Evolutionary conservation across 305 asterid species (phyloP).

Genomic region (Stenogyne calaminthoides): DNA sequence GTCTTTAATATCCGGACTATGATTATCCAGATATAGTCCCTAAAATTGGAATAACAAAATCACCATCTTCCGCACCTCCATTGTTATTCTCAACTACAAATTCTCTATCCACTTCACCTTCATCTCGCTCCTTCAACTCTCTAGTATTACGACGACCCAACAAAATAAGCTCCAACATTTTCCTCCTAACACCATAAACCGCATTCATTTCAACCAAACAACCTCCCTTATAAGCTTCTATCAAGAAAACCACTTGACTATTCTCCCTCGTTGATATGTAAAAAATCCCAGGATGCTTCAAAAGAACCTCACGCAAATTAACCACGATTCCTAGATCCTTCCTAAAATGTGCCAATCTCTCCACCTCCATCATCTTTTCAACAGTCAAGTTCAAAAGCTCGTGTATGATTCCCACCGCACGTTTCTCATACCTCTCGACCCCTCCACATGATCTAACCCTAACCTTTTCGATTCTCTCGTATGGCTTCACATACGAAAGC

Average conservation of each 20-base stretch:
- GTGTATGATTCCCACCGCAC: slow-evolving; percentile 80
- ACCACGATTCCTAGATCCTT: slow-evolving; percentile 82
- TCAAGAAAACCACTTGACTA: slow-evolving; percentile 57
- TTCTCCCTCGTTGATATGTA: slow-evolving; percentile 69
- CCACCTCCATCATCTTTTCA: slow-evolving; percentile 80
- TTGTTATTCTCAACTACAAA: slow-evolving; percentile 21
- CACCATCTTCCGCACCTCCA: slow-evolving; percentile 42
- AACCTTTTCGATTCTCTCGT: slow-evolving; percentile 57
- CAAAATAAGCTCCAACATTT: slow-evolving; percentile 64
- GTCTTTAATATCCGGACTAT: not conserved
- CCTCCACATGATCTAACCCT: slow-evolving; percentile 56
- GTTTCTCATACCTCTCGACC: slow-evolving; percentile 72
- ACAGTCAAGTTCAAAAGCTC: slow-evolving; percentile 82
- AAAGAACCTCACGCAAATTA: slow-evolving; percentile 73
- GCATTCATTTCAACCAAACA: slow-evolving; percentile 53
- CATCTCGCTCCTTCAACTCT: slow-evolving; percentile 37
- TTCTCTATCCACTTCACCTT: slow-evolving; percentile 27
- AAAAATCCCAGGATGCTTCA: slow-evolving; percentile 88
- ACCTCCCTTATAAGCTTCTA: slow-evolving; percentile 66
- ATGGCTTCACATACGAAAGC: slow-evolving; percentile 71
- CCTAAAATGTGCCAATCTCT: slow-evolving; percentile 77
- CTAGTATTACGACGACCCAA: slow-evolving; percentile 63
- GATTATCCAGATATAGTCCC: slow-evolving; percentile 34
- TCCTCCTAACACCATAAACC: slow-evolving; percentile 59
- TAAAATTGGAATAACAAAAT: slow-evolving; percentile 60